Base-by-base conservation (phyloP, 2,329 filamentous ascomycete genomes). In the Aureobasidium musti region DNA sequence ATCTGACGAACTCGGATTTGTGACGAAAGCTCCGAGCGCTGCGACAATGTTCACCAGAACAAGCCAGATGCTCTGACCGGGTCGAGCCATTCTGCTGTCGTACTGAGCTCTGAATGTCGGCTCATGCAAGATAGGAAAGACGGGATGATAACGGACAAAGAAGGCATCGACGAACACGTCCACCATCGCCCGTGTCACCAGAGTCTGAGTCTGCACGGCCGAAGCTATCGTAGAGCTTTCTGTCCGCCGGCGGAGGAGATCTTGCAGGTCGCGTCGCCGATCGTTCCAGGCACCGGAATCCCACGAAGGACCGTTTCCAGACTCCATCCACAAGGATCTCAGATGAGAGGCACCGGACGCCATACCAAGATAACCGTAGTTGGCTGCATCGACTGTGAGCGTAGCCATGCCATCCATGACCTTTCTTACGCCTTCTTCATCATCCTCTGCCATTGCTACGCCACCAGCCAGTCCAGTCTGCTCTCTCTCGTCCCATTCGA, bases 121-220 rank as follows among this genome's bases (percentile, higher is more conserved):
- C 69, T 83, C 81, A 63, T 83, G 79, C 10, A 83, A 73, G 47
- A 82, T 78, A 1, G 81, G 81, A 69, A 82, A 82, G 50, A 78
- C 78, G 7, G 75, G 73, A 68, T 83, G 80, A 68, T 82, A 83
- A 28, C 80, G 76, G 23, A 76, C 70, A 65, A 83, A 83, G 69
- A 81, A 83, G 1, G 79, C 77, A 66, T 82, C 59, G 21, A 67
- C 52, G 30, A 57, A 63, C 3, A 43, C 52, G 21, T 67, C 60
- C 5, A 56, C 56, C 65, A 67, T 67, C 5, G 56, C 57, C 23
- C 43, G 35, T 5, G 57, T 63, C 13, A 67, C 65, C 28, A 67
- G 21, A 11, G 57, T 59, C 23, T 67, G 57, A 6, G 65, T 47
- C 10, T 67, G 57, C 13, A 63, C 56, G 7, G 47, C 35, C 8